Base-by-base conservation (phyloP, 306 rosid genomes). In the Gynostemma pentaphyllum region DNA sequence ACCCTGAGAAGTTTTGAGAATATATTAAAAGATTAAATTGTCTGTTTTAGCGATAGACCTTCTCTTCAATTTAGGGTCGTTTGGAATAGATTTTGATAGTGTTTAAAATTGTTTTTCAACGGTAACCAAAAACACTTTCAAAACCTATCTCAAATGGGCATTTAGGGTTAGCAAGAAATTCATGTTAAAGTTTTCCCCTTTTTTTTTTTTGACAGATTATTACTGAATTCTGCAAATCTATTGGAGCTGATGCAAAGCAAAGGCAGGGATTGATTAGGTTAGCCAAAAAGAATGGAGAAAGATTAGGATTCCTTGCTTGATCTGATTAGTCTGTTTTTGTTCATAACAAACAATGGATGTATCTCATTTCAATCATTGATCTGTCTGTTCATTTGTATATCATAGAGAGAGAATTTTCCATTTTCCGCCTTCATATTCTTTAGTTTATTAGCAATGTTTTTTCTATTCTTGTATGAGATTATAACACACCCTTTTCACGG, bases 221-320 rank as follows among this genome's bases (percentile, higher is more conserved):
- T 28, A 94, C 97, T 0, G 99, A 94, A 49, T 94, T 94, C 76
- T 94, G 99, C 91, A 94, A 94, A 85, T 84, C 97, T 68, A 86
- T 86, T 62, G 99, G 99, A 64, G 97, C 97, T 59, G 99, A 94
- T 73, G 86, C 87, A 41, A 94, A 94, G 62, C 99, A 94, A 85
- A 86, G 99, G 72, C 99, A 94, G 75, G 99, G 99, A n/a, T 69
- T 94, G 39, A 94, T 94, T 65, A 82, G 97, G 74, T 72, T 94
- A 89, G 99, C 97, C 41, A 94, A 94, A 89, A 94, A 88, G 84
- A 94, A 94, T 39, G 99, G 99, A 44, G 99, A 94, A 67, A 79
- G 77, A 80, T 90, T 88, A 39, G 99, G 97, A 12, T 94, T 94
- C 71, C 99, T 94, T 74, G 99, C 99, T 34, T 94, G 82, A 50